Evolutionary conservation across 1,139 yeast genomes (phyloP).

Genomic region (Meyerozyma sp.): DNA sequence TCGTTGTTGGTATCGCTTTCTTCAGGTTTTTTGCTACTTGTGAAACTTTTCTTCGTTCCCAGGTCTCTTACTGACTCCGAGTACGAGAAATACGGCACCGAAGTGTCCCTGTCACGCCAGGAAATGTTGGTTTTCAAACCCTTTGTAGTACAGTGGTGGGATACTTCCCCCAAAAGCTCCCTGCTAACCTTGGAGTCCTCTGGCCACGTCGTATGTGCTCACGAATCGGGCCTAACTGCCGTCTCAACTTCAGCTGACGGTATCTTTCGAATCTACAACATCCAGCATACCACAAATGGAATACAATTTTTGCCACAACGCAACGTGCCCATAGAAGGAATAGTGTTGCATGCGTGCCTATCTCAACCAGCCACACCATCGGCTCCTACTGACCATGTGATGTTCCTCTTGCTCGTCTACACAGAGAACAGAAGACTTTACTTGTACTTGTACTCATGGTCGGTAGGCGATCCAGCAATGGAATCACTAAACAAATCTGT

Average conservation of each 20-base stretch:
- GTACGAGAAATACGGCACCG: not conserved
- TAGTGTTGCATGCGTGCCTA: conserved; percentile 39
- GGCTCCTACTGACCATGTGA: conserved; percentile 20
- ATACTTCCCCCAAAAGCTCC: conserved; percentile 13
- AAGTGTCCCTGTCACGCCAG: conserved; percentile 1
- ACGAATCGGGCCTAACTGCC: conserved; percentile 32
- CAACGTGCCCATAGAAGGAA: conserved; percentile 39
- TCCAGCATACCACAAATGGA: conserved; percentile 32
- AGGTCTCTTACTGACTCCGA: conserved; percentile 3
- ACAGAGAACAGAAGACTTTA: conserved; percentile 33
- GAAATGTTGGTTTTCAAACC: conserved; percentile 30
- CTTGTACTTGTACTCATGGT: conserved; percentile 39
- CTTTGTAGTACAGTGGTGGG: conserved; percentile 52
- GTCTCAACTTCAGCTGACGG: conserved; percentile 35
- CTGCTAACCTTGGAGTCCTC: conserved; percentile 25
- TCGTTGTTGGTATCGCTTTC: conserved; percentile 35
- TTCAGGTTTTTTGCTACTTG: conserved; percentile 37
- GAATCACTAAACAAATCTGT: conserved; percentile 19
- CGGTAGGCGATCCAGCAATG: conserved; percentile 20
- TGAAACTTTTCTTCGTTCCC: conserved; percentile 10
- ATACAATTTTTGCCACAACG: conserved; percentile 32
- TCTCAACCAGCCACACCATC: conserved; percentile 26
- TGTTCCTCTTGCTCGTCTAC: conserved; percentile 31
- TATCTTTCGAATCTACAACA: conserved; percentile 32
- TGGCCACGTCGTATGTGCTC: conserved; percentile 31